Evolutionary conservation across 2,329 filamentous ascomycete species (phyloP).

Genomic region (Westerdykella aurantiaca): DNA sequence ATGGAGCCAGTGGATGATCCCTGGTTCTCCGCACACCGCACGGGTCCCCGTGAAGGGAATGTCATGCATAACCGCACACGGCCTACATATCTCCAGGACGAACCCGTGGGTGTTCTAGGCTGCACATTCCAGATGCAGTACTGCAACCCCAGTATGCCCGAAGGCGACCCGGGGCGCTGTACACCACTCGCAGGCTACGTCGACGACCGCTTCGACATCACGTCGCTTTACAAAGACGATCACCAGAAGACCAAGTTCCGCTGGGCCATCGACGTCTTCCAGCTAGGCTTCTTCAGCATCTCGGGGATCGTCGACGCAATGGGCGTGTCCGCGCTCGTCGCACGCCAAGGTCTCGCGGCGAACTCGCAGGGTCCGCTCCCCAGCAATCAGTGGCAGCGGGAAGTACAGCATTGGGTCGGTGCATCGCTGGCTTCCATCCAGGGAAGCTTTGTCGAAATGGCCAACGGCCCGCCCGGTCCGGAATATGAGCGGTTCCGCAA

Average conservation of each 20-base stretch:
- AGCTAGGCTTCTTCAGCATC: constrained; percentile 3
- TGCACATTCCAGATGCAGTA: constrained; percentile 34
- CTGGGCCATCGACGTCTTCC: constrained; percentile 2
- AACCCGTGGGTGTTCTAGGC: constrained; percentile 18
- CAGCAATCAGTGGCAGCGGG: constrained; percentile 33
- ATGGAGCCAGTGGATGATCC: constrained; percentile 22
- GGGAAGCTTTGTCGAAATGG: constrained; percentile 8
- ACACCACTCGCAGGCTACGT: constrained; percentile 13
- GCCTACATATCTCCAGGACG: constrained; percentile 14
- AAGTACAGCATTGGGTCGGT: constrained; percentile 28
- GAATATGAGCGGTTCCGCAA: background rate
- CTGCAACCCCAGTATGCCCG: constrained; percentile 24
- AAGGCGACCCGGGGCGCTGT: constrained; percentile 8
- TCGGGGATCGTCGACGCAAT: constrained; percentile 4
- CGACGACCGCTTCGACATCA: constrained; percentile 3
- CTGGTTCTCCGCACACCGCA: constrained; percentile 24
- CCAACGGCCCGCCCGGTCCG: constrained; percentile 3
- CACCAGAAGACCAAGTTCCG: constrained; percentile 3
- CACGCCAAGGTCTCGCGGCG: constrained; percentile 8
- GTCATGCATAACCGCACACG: constrained; percentile 1
- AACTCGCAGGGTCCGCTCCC: constrained; percentile 17
- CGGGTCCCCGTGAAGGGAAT: background rate
- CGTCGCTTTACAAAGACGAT: constrained; percentile 3
- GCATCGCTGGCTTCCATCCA: constrained; percentile 27
- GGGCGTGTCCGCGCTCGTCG: constrained; percentile 8